phyloP scores from a whole-genome alignment of 2,329 filamentous ascomycete species.

The Pseudopyrenochaeta lycopersici region DNA sequence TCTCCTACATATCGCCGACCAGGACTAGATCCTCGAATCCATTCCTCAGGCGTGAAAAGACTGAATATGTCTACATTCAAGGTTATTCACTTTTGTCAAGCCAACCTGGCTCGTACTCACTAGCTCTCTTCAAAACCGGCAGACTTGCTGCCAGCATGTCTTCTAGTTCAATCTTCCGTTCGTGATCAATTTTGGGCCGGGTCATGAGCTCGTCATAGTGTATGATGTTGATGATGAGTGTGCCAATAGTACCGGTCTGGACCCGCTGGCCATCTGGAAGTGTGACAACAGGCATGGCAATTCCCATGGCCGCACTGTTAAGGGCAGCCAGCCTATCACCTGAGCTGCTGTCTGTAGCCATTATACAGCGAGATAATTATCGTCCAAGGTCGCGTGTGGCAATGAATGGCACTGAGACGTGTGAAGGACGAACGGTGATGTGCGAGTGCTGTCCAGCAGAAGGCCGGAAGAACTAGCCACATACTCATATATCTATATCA shows the following conservation, averaged over 20 bases:
- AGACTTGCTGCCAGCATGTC: conserved; percentile 4
- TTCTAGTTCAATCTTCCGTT: conserved; percentile 2
- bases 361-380: conserved; percentile 2
- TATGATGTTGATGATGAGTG: conserved; percentile 11
- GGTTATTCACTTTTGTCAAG: not conserved
- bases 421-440: too few relatives aligned
- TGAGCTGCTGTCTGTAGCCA: not conserved
- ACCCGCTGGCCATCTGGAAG: conserved; percentile 9
- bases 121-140: conserved; percentile 5
- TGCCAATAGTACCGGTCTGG: conserved; percentile 14
- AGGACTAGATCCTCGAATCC: conserved; percentile 10
- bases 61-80: conserved; percentile 9
- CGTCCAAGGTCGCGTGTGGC: not conserved
- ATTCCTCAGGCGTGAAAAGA: conserved; percentile 14
- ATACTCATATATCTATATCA: not conserved
- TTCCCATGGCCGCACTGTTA: conserved; percentile 13
- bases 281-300: conserved; percentile 9
- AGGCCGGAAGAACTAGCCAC: too few relatives aligned
- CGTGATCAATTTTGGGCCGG: not conserved
- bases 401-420: not conserved
- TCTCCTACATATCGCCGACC: conserved; percentile 11
- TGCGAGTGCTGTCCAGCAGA: too few relatives aligned
- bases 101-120: not conserved
- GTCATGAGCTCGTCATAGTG: conserved; percentile 7
- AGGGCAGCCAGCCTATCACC: conserved; percentile 4